These are phyloP conservation scores for Suillus clintonianus DNA, from an alignment of 768 basidiomycete species.

Conservation along the genomic window DNA sequence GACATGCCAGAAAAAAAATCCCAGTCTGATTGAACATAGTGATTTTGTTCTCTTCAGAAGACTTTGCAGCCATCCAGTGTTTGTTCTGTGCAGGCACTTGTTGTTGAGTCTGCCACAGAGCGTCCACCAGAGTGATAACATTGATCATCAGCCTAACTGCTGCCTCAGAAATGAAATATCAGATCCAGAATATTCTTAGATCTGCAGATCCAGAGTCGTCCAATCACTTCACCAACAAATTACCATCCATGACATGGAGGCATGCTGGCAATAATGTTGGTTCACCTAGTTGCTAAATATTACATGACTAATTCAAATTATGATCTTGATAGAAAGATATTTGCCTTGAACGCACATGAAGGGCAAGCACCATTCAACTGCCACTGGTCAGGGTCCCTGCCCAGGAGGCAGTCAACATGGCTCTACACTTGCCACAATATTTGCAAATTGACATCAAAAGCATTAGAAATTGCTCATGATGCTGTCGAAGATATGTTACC, in stretches of 20 bases:
- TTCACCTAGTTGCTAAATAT: slow-evolving; percentile 24
- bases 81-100: background rate
- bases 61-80: slow-evolving; percentile 15
- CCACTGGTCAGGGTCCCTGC: background rate
- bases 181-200: slow-evolving; percentile 16
- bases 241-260: slow-evolving; percentile 35
- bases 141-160: slow-evolving; percentile 21
- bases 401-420: background rate
- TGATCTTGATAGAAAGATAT: background rate
- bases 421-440: background rate
- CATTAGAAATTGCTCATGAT: background rate
- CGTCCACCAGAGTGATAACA: background rate
- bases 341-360: background rate
- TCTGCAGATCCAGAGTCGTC: slow-evolving; percentile 20
- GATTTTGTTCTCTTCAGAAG: slow-evolving; percentile 31
- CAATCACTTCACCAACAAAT: slow-evolving; percentile 34
- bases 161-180: slow-evolving; percentile 26
- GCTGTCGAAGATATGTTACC: background rate
- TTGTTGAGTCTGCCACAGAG: background rate
- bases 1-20: too few species aligned
- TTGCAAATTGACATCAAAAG: background rate
- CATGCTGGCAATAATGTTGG: slow-evolving; percentile 21
- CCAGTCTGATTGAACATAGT: slow-evolving; percentile 41
- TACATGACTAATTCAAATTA: background rate
- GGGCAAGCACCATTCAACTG: background rate